phyloP scores from a whole-genome alignment of 2,329 filamentous ascomycete genomes.

The Colletotrichum sp. region DNA sequence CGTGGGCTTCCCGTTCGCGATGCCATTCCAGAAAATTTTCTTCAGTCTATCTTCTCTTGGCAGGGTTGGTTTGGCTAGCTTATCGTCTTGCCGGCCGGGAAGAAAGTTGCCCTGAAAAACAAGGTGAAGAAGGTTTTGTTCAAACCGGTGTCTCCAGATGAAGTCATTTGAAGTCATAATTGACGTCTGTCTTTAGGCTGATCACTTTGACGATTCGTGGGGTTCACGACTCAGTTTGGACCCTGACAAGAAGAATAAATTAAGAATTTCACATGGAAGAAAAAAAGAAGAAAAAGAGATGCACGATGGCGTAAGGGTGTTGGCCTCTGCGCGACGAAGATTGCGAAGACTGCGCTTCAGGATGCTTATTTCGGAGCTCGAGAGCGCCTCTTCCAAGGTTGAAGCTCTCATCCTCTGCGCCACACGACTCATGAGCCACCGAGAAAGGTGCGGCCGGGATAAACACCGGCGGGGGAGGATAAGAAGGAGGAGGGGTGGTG shows the following conservation, averaged over 20 bases:
- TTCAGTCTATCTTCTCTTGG: no score
- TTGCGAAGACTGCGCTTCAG: background rate
- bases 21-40: background rate
- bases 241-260: background rate
- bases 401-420: background rate
- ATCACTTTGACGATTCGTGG: background rate
- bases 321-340: background rate
- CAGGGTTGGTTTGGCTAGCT: background rate
- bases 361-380: background rate
- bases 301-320: background rate
- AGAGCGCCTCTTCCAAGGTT: slow-evolving; percentile 3
- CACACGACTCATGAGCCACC: slow-evolving; percentile 26
- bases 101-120: background rate
- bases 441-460: background rate
- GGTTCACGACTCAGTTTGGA: background rate
- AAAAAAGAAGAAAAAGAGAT: background rate
- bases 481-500: background rate
- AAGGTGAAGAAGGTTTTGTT: background rate
- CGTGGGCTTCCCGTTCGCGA: background rate
- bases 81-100: background rate
- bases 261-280: background rate
- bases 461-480: background rate
- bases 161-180: slow-evolving; percentile 13
- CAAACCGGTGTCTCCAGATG: background rate
- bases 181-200: background rate